Conservation (phyloP, 495 filamentous ascomycete genomes). For the Xylaria castorea region DNA sequence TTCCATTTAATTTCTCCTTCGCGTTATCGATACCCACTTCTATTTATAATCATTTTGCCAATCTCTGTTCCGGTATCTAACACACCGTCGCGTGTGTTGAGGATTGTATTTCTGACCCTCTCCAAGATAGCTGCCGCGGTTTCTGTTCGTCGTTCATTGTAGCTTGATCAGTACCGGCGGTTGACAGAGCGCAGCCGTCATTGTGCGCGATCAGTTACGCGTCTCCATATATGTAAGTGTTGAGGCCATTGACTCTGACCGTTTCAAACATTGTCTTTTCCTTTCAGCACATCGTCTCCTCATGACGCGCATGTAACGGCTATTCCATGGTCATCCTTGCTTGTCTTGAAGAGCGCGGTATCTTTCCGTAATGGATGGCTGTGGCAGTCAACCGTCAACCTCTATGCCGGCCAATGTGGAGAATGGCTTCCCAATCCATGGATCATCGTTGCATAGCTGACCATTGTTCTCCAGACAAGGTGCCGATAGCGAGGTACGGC, state of each 20-base stretch:
- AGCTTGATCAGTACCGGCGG: slow-evolving; percentile 4
- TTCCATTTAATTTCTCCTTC: slow-evolving; percentile 23
- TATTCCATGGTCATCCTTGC: slow-evolving; percentile 27
- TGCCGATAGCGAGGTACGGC: slow-evolving; percentile 26
- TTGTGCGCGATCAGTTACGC: slow-evolving; percentile 1
- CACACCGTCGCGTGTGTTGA: slow-evolving; percentile 6
- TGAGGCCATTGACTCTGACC: not conserved
- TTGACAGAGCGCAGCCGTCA: not conserved
- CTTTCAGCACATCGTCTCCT: not conserved
- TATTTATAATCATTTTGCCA: slow-evolving; percentile 28
- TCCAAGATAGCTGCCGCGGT: not conserved
- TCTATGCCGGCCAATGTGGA: slow-evolving; percentile 18
- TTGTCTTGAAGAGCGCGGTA: slow-evolving; percentile 6
- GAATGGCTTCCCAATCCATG: slow-evolving; percentile 27
- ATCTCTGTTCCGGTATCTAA: not conserved
- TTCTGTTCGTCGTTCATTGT: slow-evolving; percentile 8
- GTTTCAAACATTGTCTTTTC: not conserved
- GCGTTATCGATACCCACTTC: slow-evolving; percentile 24
- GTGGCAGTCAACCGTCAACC: slow-evolving; percentile 11
- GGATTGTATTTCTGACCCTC: slow-evolving; percentile 20
- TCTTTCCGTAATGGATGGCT: not conserved
- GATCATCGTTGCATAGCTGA: slow-evolving; percentile 26
- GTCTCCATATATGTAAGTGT: slow-evolving; percentile 4
- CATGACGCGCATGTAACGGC: slow-evolving; percentile 11
- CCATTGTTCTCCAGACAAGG: slow-evolving; percentile 32